Evolutionary conservation across 2,329 filamentous ascomycete species (phyloP).

Genomic region (Colletotrichum musae): DNA sequence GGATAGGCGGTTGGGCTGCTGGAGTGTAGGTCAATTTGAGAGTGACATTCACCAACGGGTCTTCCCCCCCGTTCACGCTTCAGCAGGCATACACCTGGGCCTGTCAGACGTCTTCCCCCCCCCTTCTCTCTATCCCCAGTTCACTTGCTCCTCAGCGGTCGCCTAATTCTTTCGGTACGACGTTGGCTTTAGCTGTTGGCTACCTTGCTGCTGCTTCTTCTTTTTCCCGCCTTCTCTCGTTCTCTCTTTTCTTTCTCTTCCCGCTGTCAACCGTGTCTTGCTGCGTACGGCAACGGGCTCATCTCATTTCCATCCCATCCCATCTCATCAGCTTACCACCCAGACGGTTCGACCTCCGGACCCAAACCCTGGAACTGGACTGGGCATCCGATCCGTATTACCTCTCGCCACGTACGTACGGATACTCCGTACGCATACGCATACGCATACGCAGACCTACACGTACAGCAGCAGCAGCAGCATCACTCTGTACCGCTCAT

Average conservation of each 20-base stretch:
- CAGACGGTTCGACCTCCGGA: background rate
- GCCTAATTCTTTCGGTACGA: no score
- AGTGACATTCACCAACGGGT: slow-evolving; percentile 19
- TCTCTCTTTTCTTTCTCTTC: slow-evolving; percentile 5
- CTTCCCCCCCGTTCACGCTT: background rate
- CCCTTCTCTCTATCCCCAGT: background rate
- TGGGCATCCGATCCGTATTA: slow-evolving; percentile 4
- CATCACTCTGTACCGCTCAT: background rate
- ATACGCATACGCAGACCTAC: background rate
- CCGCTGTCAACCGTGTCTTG: slow-evolving; percentile 17
- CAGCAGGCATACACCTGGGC: background rate
- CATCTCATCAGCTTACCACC: background rate
- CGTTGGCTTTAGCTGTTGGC: no score
- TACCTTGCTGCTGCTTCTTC: background rate
- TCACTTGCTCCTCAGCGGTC: background rate
- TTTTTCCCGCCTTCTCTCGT: background rate
- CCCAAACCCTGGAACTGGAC: background rate
- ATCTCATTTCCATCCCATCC: background rate
- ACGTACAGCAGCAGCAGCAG: no score
- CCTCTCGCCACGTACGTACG: background rate
- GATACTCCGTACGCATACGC: no score
- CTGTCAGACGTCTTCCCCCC: background rate
- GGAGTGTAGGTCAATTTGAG: slow-evolving; percentile 16
- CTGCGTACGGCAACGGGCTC: background rate
- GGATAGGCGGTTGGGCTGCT: no score